A percentile compares a stretch with the other conserved stretches of the same genome.
phyloP scores from a whole-genome alignment of 2,329 filamentous ascomycete genomes.

The Acrodontium crateriforme region DNA sequence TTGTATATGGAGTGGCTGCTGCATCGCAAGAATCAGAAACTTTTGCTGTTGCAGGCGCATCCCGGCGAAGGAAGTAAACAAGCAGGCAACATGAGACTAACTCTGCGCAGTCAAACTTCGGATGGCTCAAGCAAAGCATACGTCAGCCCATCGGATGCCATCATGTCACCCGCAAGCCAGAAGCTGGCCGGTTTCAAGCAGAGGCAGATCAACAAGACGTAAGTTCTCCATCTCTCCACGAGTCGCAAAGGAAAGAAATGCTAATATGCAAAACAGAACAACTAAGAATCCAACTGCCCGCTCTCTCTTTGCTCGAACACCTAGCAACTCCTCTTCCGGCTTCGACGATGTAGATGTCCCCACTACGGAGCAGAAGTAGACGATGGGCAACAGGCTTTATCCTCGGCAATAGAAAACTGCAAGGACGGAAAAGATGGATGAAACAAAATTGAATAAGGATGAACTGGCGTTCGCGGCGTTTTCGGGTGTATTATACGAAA shows the following conservation, averaged over 20 bases:
- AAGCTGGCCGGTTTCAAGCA: constrained; percentile 70
- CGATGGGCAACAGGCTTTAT: too few species aligned
- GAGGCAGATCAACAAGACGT: constrained; percentile 60
- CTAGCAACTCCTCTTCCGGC: constrained; percentile 4
- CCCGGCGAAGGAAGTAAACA: constrained; percentile 1
- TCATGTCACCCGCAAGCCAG: constrained; percentile 74
- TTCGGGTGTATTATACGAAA: too few species aligned
- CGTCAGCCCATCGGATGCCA: constrained; percentile 73
- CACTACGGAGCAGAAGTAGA: too few species aligned
- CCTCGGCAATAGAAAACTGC: too few species aligned
- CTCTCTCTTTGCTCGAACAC: constrained; percentile 5
- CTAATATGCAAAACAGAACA: background rate
- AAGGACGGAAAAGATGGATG: too few species aligned
- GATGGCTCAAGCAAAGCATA: constrained; percentile 43
- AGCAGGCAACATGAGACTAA: background rate
- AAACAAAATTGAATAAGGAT: too few species aligned
- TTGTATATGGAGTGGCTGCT: too few species aligned
- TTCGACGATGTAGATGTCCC: constrained; percentile 2
- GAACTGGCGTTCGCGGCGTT: too few species aligned
- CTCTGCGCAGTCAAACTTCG: constrained; percentile 12
- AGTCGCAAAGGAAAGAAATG: too few species aligned
- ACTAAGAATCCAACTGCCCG: constrained; percentile 5
- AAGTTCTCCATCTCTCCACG: constrained; percentile 5
- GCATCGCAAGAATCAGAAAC: background rate
- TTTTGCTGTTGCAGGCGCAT: constrained; percentile 1